Evolutionary conservation across 2,329 filamentous ascomycete species (phyloP), one percentile per base, ranked within the genome.

Genomic region (Diplodia sapinea): DNA sequence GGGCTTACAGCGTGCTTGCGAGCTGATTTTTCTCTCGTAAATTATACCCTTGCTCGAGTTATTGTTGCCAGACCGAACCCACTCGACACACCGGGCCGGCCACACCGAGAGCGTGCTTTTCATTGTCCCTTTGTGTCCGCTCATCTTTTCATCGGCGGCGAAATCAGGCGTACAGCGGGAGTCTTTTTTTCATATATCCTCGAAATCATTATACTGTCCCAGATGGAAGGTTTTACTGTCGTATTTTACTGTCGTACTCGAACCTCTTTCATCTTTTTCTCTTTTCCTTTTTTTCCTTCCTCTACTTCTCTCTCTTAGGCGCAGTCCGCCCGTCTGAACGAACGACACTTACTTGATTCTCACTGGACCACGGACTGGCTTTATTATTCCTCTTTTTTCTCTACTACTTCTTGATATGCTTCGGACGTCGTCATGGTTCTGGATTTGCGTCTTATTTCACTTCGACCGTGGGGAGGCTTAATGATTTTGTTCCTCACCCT

Each of bases 11-110:
- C 38, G 56, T 43, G 56, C 56, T 26, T 61, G 56, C 38, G 43
- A 29, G 43, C 20, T 47, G 43, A 47, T 20, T 43, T 49, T 43
- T 49, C 12, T 15, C 36, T 61, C 38, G 36, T 29, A 61, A 26
- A 61, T 47, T 61, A 43, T 49, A 43, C 56, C 56, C 56, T 61
- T 29, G 17, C 31, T 33, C 31, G 31, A n/a, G 17, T 55, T 55
- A n/a, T 36, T 38, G 31, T 55, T 20, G 17, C 20, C 43, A n/a
- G 43, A 11, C n/a, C n/a, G 17, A 47, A 47, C 17, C 8, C 43
- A 47, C 43, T n/a, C 40, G 43, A 20, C 9, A 47, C 23, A 8
- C 17, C 33, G 7, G n/a, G 43, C 40, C 43, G 43, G 43, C 43
- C 43, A 47, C 7, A 8, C 43, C 7, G 43, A n/a, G 20, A 36